These are phyloP conservation scores for Leccinum obscurum DNA, from an alignment of 768 basidiomycete species.

Conservation along the genomic window DNA sequence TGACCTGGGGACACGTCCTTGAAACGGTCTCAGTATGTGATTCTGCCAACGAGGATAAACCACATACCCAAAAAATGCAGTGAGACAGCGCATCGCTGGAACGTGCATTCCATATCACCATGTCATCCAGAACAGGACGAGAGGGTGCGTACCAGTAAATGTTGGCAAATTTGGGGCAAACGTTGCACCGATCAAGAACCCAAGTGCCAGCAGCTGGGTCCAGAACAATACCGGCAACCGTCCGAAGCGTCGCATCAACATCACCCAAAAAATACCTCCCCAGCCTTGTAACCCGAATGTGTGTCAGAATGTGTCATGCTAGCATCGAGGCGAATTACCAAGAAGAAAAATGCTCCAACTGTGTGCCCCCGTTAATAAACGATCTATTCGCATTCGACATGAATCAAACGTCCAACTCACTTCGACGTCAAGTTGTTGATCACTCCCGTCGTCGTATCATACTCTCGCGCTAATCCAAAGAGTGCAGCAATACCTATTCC, in stretches of 20 bases:
- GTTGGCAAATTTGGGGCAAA: slow-evolving; percentile 48
- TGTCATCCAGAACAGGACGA: not conserved
- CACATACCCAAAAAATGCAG: slow-evolving; percentile 32
- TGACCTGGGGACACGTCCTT: slow-evolving; percentile 54
- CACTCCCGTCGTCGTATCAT: slow-evolving; percentile 44
- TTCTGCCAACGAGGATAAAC: not conserved
- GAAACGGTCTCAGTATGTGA: not conserved
- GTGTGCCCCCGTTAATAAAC: not conserved
- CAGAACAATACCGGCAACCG: slow-evolving; percentile 34
- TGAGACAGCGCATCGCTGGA: slow-evolving; percentile 35
- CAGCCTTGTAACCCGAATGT: slow-evolving; percentile 20
- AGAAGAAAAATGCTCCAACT: slow-evolving; percentile 52
- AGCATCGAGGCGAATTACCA: slow-evolving; percentile 25
- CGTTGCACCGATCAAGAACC: slow-evolving; percentile 51
- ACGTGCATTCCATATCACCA: not conserved
- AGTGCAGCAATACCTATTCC: slow-evolving; percentile 47
- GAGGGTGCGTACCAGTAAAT: slow-evolving; percentile 40
- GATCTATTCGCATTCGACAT: slow-evolving; percentile 1
- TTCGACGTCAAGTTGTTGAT: slow-evolving; percentile 55
- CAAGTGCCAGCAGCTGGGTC: slow-evolving; percentile 41
- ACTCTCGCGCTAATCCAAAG: slow-evolving; percentile 47
- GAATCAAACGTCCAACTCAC: slow-evolving; percentile 14
- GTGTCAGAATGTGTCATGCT: slow-evolving; percentile 10
- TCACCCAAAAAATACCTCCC: slow-evolving; percentile 33
- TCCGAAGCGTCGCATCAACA: slow-evolving; percentile 32